Evolutionary conservation across 2,329 filamentous ascomycete genomes (phyloP), one percentile per base, ranked within the genome.

Genomic region (Ascochyta koolunga): DNA sequence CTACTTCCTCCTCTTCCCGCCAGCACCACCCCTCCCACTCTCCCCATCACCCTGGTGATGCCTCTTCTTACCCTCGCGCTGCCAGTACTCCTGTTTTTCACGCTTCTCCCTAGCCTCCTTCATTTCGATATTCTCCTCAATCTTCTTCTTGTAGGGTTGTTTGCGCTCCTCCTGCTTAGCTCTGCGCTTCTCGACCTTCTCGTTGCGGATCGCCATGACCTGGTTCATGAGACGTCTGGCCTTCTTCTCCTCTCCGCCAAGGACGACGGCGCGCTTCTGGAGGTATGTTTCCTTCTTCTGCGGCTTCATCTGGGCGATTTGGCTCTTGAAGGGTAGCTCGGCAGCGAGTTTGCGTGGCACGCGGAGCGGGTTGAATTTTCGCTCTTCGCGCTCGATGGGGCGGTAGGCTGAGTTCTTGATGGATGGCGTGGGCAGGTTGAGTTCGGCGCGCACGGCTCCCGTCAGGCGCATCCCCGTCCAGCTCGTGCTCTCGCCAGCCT

Each of bases 391-490:
- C 53, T 83, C 83, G 42, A 88, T 77, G 29, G 80, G 77, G 48
- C 88, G 88, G 82, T 99, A 99, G 53, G 89, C 86, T 60, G 89
- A 93, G 80, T 99, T 93, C 74, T 89, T 89, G 65, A 88, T 83
- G 68, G 88, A 82, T 0, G 95, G 95, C 0, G 92, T 93, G 6
- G 88, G 78, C 39, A 98, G 80, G 58, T 83, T 83, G 74, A 91
- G 79, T 46, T 87, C 90, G 38, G 87, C 87, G 36, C 95, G 91
- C 61, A 99, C 89, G 78, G 96, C 86, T 54, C 95, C 95, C 0
- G 95, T 98, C 33, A 97, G 82, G 21, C 95, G 89, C 95, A 99
- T 99, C 49, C 88, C 87, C 69, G 89, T 85, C 95, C 95, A 98
- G 9, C 79, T 78, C 21, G 73, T 73, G 51, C 59, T 46, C 64